Percentiles rank a stretch among this genome's conserved stretches.
These are phyloP conservation scores for Thelonectria rubi DNA, from an alignment of 2,329 filamentous ascomycete species.

Conservation along the genomic window DNA sequence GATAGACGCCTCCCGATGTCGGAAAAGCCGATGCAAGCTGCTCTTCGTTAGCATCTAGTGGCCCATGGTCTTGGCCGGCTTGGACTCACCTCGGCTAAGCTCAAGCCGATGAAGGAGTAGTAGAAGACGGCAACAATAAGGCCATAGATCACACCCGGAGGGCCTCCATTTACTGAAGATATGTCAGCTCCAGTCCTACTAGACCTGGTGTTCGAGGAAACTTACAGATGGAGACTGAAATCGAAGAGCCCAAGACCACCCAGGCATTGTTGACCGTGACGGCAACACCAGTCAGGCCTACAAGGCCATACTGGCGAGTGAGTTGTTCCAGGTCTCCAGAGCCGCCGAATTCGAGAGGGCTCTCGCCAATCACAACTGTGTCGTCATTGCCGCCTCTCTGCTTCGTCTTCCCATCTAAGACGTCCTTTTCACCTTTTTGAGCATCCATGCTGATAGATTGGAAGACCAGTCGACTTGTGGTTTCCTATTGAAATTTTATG, in stretches of 20 bases:
- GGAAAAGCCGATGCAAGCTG: conserved; percentile 40
- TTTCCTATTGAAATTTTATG: neutral
- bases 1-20: conserved; percentile 38
- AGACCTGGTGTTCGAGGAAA: neutral
- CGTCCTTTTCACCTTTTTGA: conserved; percentile 23
- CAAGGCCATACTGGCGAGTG: conserved; percentile 36
- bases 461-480: neutral
- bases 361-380: conserved; percentile 23
- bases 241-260: conserved; percentile 39
- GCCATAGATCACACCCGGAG: conserved; percentile 38
- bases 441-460: neutral
- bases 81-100: conserved; percentile 34
- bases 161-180: conserved; percentile 34
- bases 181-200: conserved; percentile 1
- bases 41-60: neutral
- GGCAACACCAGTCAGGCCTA: conserved; percentile 39
- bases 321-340: conserved; percentile 38
- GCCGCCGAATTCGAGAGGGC: conserved; percentile 23
- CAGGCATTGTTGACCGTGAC: conserved; percentile 42
- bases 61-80: neutral
- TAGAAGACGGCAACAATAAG: conserved; percentile 37
- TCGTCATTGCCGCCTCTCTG: conserved; percentile 25
- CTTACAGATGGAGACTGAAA: conserved; percentile 37
- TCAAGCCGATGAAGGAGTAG: conserved; percentile 38
- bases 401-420: conserved; percentile 12